Percentiles rank a stretch among this genome's conserved stretches.
Evolutionary conservation across 2,329 filamentous ascomycete genomes (phyloP).

Genomic region (Rutstroemia sp.): DNA sequence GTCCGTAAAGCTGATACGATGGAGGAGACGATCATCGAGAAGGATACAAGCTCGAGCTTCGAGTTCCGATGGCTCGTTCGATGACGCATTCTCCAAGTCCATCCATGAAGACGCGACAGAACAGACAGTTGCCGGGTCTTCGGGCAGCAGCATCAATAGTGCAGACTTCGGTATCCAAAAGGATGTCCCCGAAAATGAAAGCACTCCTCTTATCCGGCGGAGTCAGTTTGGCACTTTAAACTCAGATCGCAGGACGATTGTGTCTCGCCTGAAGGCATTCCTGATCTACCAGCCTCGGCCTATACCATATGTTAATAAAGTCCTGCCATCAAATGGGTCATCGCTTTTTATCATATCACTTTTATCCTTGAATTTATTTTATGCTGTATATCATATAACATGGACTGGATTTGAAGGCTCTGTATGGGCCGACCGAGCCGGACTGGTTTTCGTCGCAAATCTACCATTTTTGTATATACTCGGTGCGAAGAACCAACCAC

Average conservation of each 20-base stretch:
- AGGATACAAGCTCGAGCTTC: conserved; percentile 7
- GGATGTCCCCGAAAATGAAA: conserved; percentile 15
- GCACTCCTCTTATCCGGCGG: conserved; percentile 19
- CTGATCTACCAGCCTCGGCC: conserved; percentile 51
- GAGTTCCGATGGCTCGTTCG: conserved; percentile 5
- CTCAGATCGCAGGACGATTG: conserved; percentile 9
- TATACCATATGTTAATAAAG: conserved; percentile 49
- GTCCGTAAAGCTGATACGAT: conserved; percentile 15
- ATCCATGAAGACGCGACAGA: conserved; percentile 10
- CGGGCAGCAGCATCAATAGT: conserved; percentile 20
- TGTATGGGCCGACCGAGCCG: conserved; percentile 36
- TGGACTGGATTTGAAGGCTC: conserved; percentile 43
- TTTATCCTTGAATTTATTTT: conserved; percentile 49
- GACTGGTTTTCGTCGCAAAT: conserved; percentile 38
- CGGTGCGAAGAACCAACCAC: conserved; percentile 58
- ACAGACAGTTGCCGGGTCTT: conserved; percentile 16
- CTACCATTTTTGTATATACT: conserved; percentile 52
- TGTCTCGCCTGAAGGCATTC: conserved; percentile 18
- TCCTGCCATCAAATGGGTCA: conserved; percentile 49
- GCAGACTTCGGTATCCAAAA: conserved; percentile 14
- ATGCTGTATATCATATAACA: conserved; percentile 45
- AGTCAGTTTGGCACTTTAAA: not conserved
- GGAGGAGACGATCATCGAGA: conserved; percentile 13
- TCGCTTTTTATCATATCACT: conserved; percentile 45
- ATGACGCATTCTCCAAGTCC: conserved; percentile 8